Base-by-base conservation (phyloP, 371 early-diverging fungal species). In the Zychaea mexicana region DNA sequence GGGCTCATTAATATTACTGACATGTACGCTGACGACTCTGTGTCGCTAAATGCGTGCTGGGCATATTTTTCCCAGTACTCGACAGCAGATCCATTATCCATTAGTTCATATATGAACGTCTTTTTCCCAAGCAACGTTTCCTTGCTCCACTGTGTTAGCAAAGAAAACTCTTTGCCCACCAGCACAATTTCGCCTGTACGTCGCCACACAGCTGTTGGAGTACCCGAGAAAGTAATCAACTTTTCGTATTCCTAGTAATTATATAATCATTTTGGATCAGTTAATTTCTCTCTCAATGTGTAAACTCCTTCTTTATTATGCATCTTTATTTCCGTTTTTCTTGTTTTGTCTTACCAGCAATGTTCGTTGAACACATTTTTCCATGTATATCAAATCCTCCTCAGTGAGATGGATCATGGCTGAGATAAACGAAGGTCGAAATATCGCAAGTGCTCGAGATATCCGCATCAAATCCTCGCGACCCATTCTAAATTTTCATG, bases 141-240 rank as follows among this genome's bases (percentile, higher is more conserved):
- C 31, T 85, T 87, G 46, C 87, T 72, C 97, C 96, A 96, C 62
- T 88, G 88, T 2, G 95, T 95, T 73, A 96, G 68, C 30, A 95
- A 76, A 3, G 90, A 90, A 73, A 96, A 96, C 71, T 96, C 96
- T 69, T 94, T 94, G 53, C 97, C 95, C 5, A 95, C 95, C 52
- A 95, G 69, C 1, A 89, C 91, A 36, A 96, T 90, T 74, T 95
- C 95, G 38, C 97, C 97, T 3, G 95, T 93, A 9, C 95, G 86
- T 45, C 97, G 87, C 96, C 97, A 96, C 22, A 96, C 91, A 3
- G 92, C 95, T 2, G 94, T 94, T 2, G 97, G 97, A 15, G 97
- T 96, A 32, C 96, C 97, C 13, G 94, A 92, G 55, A 89, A 92
- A 15, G 88, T 86, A 55, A 95, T 92, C 45, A 95, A 78, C 68